Evolutionary conservation across 768 basidiomycete genomes (phyloP), one percentile per base, ranked within the genome.

Genomic region (Tephrocybe sp.): DNA sequence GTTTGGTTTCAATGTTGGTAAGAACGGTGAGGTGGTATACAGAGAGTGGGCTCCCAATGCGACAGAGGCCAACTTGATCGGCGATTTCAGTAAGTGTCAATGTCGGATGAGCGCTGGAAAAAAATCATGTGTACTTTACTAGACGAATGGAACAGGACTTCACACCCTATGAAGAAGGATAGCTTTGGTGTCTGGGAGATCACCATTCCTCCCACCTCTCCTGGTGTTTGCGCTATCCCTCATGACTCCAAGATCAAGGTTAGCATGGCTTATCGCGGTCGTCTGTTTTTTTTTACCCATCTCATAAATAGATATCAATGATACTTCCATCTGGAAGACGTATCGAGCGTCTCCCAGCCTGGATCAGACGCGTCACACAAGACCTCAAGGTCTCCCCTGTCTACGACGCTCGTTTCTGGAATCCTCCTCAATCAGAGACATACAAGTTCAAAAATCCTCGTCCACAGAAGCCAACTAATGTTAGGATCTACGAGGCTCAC

Each of bases 371-470:
- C 53, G 96, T 98, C 53, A 98, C 96, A 4, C 97, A 99, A 66
- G 93, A 99, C 64, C 72, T 98, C 49, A 65, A 70, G 40, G 82
- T 92, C 35, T 98, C 97, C 15, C 90, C 93, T 12, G 79, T 90
- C 5, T 99, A 96, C 66, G 97, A 99, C 53, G 91, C 92, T 16
- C 85, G 92, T n/a, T 97, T 99, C 70, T 99, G 97, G 97, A 98
- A 98, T 66, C 97, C 97, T 1, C 86, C 92, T 16, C 61, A 72
- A 32, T 70, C 77, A 21, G 72, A 90, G 55, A 72, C 63, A 40
- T 97, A 98, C 73, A 72, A 75, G 24, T 96, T 96, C 74, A 96
- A 92, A 65, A 76, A 98, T 64, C 51, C 78, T 37, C 76, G 80
- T 9, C 92, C 91, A 9, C 74, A 80, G 0, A 80, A 83, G 51